phyloP scores from a whole-genome alignment of 176 grass and related monocot species.

The Saccharum spontaneum region DNA sequence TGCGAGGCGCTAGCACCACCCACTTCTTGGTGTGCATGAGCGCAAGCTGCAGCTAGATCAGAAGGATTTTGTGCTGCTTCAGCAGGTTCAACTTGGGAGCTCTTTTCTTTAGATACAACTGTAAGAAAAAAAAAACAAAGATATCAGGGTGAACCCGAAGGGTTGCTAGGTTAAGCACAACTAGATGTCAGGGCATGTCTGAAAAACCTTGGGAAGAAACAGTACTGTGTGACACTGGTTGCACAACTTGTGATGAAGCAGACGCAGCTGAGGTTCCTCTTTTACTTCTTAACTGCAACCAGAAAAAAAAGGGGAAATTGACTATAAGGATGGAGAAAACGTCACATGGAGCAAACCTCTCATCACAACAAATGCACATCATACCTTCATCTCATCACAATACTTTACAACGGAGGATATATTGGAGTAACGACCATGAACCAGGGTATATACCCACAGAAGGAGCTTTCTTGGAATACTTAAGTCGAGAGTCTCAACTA shows the following conservation, averaged over 20 bases:
- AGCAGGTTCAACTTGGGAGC: constrained; percentile 32
- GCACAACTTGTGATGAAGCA: constrained; percentile 34
- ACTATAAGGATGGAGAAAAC: constrained; percentile 1
- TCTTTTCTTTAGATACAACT: constrained; percentile 63
- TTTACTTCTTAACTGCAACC: constrained; percentile 74
- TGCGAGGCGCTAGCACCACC: background rate
- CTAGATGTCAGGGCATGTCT: background rate
- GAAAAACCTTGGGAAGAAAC: constrained; percentile 39
- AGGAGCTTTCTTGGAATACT: constrained; percentile 98
- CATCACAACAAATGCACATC: background rate
- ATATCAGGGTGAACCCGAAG: background rate
- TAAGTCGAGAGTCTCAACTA: constrained; percentile 65
- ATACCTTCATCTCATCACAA: constrained; percentile 94
- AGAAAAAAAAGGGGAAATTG: background rate
- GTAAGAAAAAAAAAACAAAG: background rate
- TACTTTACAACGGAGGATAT: constrained; percentile 87
- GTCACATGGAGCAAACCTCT: background rate
- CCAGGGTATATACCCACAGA: constrained; percentile 78
- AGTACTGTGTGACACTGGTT: constrained; percentile 27
- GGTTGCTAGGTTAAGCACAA: background rate
- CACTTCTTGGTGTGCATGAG: constrained; percentile 34
- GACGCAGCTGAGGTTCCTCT: constrained; percentile 46
- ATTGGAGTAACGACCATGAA: constrained; percentile 71
- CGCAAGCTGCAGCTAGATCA: background rate
- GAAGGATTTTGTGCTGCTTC: constrained; percentile 57